Conservation (phyloP, 148 eudicot species). For the Nyssa sinensis region DNA sequence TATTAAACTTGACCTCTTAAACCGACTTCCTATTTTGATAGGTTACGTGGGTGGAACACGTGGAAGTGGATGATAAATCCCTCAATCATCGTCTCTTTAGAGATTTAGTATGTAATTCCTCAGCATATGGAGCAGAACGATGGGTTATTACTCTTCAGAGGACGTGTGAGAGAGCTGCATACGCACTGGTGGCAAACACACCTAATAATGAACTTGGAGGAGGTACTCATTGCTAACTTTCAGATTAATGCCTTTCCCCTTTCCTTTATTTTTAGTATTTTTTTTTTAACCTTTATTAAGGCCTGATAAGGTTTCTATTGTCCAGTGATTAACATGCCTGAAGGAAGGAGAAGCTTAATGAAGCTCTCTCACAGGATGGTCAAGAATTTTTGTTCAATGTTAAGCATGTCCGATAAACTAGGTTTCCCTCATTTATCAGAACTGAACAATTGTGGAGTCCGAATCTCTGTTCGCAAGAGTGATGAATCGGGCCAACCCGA, state of each 20-base stretch:
- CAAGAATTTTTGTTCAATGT: constrained; percentile 37
- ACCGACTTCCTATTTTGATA: constrained; percentile 2
- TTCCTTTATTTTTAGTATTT: no score
- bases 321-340: constrained; percentile 20
- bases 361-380: constrained; percentile 50
- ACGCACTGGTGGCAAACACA: neutral
- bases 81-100: constrained; percentile 25
- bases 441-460: constrained; percentile 24
- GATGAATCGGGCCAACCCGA: constrained; percentile 23
- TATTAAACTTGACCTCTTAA: no score
- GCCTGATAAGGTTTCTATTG: neutral
- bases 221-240: constrained; percentile 1
- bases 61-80: constrained; percentile 30
- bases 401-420: constrained; percentile 19
- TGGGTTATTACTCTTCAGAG: constrained; percentile 20
- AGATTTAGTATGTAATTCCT: constrained; percentile 20
- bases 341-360: constrained; percentile 43
- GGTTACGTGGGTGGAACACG: constrained; percentile 44
- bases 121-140: constrained; percentile 23
- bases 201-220: constrained; percentile 5
- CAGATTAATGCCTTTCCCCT: neutral
- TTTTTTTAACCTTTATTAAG: neutral
- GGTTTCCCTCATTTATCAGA: constrained; percentile 25
- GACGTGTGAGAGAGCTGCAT: constrained; percentile 20
- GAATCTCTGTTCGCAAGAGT: constrained; percentile 24